These are phyloP conservation scores for Pelargonium myrrhifolium DNA, from an alignment of 441 rosid genomes.

Conservation along the genomic window DNA sequence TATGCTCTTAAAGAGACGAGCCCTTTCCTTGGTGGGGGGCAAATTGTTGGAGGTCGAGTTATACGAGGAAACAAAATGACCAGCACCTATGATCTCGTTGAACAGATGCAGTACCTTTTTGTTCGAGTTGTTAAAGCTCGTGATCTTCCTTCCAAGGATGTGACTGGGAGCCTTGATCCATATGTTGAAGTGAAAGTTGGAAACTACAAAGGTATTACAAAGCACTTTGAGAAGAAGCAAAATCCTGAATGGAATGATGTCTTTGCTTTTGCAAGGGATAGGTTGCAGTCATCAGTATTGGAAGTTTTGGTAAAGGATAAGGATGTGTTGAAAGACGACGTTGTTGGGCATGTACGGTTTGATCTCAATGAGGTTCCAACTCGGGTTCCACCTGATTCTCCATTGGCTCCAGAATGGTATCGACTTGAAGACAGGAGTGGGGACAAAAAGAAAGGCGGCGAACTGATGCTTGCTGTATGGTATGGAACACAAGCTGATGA, in stretches of 20 bases:
- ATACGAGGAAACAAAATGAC: slow-evolving; percentile 52
- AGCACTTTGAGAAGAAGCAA: slow-evolving; percentile 58
- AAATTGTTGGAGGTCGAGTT: slow-evolving; percentile 67
- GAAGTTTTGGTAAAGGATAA: slow-evolving; percentile 79
- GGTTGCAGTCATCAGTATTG: slow-evolving; percentile 50
- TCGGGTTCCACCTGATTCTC: slow-evolving; percentile 76
- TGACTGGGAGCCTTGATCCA: slow-evolving; percentile 84
- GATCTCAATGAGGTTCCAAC: slow-evolving; percentile 68
- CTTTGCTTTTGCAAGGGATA: slow-evolving; percentile 72
- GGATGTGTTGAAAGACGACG: slow-evolving; percentile 64
- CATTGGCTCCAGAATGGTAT: slow-evolving; percentile 91
- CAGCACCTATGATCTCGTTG: slow-evolving; percentile 75
- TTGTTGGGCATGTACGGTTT: slow-evolving; percentile 58
- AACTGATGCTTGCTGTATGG: slow-evolving; percentile 91
- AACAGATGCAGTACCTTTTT: slow-evolving; percentile 76
- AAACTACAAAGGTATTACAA: slow-evolving; percentile 71
- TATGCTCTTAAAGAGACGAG: slow-evolving; percentile 72
- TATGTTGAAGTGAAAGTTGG: slow-evolving; percentile 78
- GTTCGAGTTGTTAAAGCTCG: slow-evolving; percentile 79
- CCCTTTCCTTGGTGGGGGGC: slow-evolving; percentile 82
- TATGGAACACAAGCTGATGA: slow-evolving; percentile 94
- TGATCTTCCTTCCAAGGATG: slow-evolving; percentile 64
- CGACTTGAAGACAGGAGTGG: slow-evolving; percentile 57
- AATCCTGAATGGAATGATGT: slow-evolving; percentile 90
- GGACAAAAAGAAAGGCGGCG: slow-evolving; percentile 54